Percentiles rank a stretch among this genome's conserved stretches.
These are phyloP conservation scores for Spathaspora gorwiae DNA, from an alignment of 805 yeast species.

Conservation along the genomic window DNA sequence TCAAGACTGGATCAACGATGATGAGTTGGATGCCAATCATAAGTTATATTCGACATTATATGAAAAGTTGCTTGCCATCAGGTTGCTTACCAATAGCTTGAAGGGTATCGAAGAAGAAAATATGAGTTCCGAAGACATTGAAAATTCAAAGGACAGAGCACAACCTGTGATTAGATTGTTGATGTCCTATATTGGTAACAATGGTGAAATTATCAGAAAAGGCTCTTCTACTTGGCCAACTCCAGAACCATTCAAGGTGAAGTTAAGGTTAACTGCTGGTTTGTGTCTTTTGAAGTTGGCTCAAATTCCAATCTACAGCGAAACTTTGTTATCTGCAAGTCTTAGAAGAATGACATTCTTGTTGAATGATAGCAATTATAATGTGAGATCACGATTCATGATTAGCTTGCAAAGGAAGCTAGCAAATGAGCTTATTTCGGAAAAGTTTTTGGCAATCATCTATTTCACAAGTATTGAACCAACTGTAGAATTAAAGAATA, in stretches of 20 bases:
- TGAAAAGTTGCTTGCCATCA: conserved; percentile 50
- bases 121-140: conserved; percentile 24
- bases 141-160: conserved; percentile 38
- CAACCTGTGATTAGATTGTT: conserved; percentile 66
- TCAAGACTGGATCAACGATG: conserved; percentile 47
- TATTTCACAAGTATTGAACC: conserved; percentile 81
- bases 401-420: conserved; percentile 47
- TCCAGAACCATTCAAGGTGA: conserved; percentile 56
- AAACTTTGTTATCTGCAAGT: conserved; percentile 48
- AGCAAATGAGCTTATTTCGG: conserved; percentile 51
- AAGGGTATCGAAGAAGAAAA: conserved; percentile 17
- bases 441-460: conserved; percentile 60
- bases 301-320: conserved; percentile 46
- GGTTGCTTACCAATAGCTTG: conserved; percentile 57
- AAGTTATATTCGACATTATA: conserved; percentile 28
- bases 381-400: conserved; percentile 53
- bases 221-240: conserved; percentile 50
- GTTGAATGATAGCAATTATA: conserved; percentile 60
- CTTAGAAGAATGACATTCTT: conserved; percentile 52
- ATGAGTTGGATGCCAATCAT: conserved; percentile 25
- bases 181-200: conserved; percentile 61
- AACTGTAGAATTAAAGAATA: conserved; percentile 40
- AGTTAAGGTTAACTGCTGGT: conserved; percentile 67
- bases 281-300: conserved; percentile 60
- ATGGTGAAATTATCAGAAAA: conserved; percentile 66